phyloP scores from a whole-genome alignment of 306 rosid species.

The Abrus precatorius region DNA sequence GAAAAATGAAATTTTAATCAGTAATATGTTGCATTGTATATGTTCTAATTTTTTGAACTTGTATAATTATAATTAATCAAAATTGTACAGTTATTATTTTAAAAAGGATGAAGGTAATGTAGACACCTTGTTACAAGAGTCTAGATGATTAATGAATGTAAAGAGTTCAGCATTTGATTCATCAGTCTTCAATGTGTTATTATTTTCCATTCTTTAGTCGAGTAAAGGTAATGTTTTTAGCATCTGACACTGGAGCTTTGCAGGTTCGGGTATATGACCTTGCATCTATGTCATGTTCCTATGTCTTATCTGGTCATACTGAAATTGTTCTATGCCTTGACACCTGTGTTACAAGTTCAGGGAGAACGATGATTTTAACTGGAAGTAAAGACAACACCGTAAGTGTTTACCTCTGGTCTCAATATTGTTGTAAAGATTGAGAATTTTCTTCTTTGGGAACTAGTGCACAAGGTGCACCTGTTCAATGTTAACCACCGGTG shows the following conservation, averaged over 20 bases:
- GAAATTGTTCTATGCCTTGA: slow-evolving; percentile 86
- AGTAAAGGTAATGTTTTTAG: slow-evolving; percentile 11
- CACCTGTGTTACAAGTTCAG: slow-evolving; percentile 84
- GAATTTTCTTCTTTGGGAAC: slow-evolving; percentile 36
- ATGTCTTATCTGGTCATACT: slow-evolving; percentile 88
- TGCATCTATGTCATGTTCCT: slow-evolving; percentile 89
- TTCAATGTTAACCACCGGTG: slow-evolving; percentile 28
- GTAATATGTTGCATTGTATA: neutral
- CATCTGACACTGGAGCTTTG: slow-evolving; percentile 49
- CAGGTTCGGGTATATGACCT: slow-evolving; percentile 94
- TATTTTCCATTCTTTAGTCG: slow-evolving; percentile 22
- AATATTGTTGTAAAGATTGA: slow-evolving; percentile 18
- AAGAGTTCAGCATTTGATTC: slow-evolving; percentile 41
- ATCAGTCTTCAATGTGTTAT: slow-evolving; percentile 25
- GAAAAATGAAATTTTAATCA: neutral
- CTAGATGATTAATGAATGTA: slow-evolving; percentile 33
- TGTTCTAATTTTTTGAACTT: neutral
- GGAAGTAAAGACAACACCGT: slow-evolving; percentile 97
- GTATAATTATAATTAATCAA: neutral
- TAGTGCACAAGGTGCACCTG: slow-evolving; percentile 31
- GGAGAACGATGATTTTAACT: slow-evolving; percentile 73
- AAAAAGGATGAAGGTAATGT: slow-evolving; percentile 1
- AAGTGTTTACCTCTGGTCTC: slow-evolving; percentile 53
- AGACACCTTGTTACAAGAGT: neutral
- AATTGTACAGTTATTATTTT: neutral